Base-by-base conservation (phyloP, 1,139 yeast species). In the Hyphopichia buzzinii region DNA sequence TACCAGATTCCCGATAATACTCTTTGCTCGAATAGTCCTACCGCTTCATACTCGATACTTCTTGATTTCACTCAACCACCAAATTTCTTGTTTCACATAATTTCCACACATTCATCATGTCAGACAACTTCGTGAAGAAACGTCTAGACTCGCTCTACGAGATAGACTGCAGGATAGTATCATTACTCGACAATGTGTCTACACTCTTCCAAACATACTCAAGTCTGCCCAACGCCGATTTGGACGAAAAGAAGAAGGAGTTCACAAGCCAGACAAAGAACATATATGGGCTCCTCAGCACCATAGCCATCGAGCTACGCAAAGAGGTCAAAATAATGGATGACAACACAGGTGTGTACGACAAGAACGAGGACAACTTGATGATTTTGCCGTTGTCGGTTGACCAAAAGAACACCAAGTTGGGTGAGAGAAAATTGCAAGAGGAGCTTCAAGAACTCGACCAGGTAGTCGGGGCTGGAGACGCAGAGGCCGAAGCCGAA, bases 381-480 rank as follows among this genome's bases (percentile, higher is more conserved):
- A 77, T 76, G 67, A 70, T 80, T 19, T 58, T 79, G 25, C 86
- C 87, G 3, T 74, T 80, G 2, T 67, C 71, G 29, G 78, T 81
- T 15, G 81, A 78, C 42, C 82, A 79, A 48, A 80, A 79, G 59
- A 81, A 81, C 34, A 74, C 84, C 5, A 67, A 68, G 52, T 66
- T 79, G 28, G 84, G 84, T 2, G 60, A 60, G 29, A 64, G 63
- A 43, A 76, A 79, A 53, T 54, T 79, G 36, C 57, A 64, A 13
- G 57, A 57, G 12, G 73, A 68, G 42, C 46, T 69, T 19, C 38
- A 40, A 14, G 62, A 62, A 34, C 49, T 67, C 50, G 46, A 52
- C 12, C 40, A 38, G 17, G 44, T 62, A 26, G 43, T 62, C 10
- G 25, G 31, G 14, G 32, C 31, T n/a, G 31, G 26, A 11, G 28